These are phyloP conservation scores for Penicillium lividum DNA, from an alignment of 495 filamentous ascomycete species.

Conservation along the genomic window DNA sequence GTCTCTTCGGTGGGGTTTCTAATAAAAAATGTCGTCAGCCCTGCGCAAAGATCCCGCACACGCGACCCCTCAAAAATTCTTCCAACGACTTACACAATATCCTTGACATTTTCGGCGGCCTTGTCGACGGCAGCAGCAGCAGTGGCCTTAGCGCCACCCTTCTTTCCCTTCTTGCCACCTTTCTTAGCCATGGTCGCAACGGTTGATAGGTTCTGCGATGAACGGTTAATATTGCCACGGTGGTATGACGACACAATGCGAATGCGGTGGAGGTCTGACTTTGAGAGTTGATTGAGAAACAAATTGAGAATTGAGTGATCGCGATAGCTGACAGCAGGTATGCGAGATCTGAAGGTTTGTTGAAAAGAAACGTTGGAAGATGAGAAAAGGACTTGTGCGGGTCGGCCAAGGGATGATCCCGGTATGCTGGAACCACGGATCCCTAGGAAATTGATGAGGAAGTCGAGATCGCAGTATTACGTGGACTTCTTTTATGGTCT, in stretches of 20 bases:
- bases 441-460: slow-evolving; percentile 5
- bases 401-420: slow-evolving; percentile 33
- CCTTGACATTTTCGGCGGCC: slow-evolving; percentile 37
- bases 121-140: slow-evolving; percentile 34
- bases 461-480: slow-evolving; percentile 1
- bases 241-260: slow-evolving; percentile 19
- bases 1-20: slow-evolving; percentile 42
- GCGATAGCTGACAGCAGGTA: neutral
- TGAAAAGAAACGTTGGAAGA: neutral
- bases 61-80: slow-evolving; percentile 20
- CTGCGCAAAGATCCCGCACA: slow-evolving; percentile 9
- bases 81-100: slow-evolving; percentile 42
- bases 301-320: neutral
- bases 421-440: slow-evolving; percentile 25
- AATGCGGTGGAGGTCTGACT: neutral
- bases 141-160: slow-evolving; percentile 37
- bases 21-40: slow-evolving; percentile 29
- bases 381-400: slow-evolving; percentile 17
- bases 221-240: slow-evolving; percentile 16
- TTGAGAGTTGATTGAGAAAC: too few species aligned
- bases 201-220: slow-evolving; percentile 15
- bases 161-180: slow-evolving; percentile 46
- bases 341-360: neutral
- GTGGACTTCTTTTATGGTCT: slow-evolving; percentile 3
- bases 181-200: slow-evolving; percentile 43